Evolutionary conservation across 176 grass and related monocot species (phyloP).

Genomic region (Paspalum notatum): DNA sequence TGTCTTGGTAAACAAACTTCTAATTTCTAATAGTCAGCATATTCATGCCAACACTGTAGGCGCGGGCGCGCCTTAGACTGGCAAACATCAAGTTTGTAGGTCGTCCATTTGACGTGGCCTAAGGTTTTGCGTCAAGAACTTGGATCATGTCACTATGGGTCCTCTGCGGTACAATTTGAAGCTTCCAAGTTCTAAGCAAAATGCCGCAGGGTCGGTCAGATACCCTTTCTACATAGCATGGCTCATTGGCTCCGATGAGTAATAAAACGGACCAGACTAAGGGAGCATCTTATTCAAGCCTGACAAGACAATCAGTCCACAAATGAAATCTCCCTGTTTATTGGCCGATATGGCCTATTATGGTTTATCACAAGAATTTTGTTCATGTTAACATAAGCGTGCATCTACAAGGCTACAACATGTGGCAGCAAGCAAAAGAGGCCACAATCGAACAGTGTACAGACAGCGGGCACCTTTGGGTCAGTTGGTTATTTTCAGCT

Average conservation of each 20-base stretch:
- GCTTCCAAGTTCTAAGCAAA: too few species aligned
- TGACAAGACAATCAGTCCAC: not conserved
- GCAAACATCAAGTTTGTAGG: not conserved
- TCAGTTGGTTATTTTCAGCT: constrained; percentile 64
- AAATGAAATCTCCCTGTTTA: not conserved
- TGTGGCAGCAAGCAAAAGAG: constrained; percentile 10
- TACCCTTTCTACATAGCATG: too few species aligned
- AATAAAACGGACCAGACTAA: not conserved
- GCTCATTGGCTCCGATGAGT: too few species aligned
- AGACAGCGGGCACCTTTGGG: not conserved
- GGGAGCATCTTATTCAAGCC: not conserved
- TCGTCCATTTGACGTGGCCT: too few species aligned
- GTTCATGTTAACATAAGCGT: not conserved
- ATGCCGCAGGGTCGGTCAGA: too few species aligned
- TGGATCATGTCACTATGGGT: too few species aligned
- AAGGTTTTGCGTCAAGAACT: too few species aligned
- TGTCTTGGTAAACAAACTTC: not conserved
- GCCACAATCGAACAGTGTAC: not conserved
- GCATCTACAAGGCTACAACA: constrained; percentile 11
- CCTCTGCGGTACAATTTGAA: too few species aligned
- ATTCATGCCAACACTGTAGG: not conserved
- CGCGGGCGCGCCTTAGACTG: not conserved
- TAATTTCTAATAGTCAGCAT: not conserved
- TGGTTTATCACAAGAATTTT: not conserved
- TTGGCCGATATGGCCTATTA: not conserved